Evolutionary conservation across 768 basidiomycete genomes (phyloP), one percentile per base, ranked within the genome.

Genomic region (Lactarius psammicola): DNA sequence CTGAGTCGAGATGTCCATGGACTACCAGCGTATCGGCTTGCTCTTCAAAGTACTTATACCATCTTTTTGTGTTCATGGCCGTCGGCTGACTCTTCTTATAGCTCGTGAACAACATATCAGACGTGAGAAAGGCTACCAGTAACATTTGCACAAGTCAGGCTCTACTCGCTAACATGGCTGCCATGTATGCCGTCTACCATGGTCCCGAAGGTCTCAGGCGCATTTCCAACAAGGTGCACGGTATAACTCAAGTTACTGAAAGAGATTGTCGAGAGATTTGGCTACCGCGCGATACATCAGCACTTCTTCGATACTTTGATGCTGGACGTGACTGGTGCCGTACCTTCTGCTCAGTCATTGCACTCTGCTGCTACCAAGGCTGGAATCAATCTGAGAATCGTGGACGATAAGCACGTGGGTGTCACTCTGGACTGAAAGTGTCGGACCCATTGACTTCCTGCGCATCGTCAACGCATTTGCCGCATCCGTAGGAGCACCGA

Each of bases 101-200:
- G 94, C 95, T 64, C 91, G 95, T 31, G 94, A 97, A 75, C 95
- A 96, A 77, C 95, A 97, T 73, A 97, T 98, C 69, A 90, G 96
- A 65, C 90, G 96, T 26, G 96, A 99, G 76, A 98, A 95, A n/a
- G 79, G 96, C 97, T 0, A 99, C 97, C 4, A 95, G 92, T 73
- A 98, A 98, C 74, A 97, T 99, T 65, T 99, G 97, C 75, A 99
- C 97, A 7, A 93, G 92, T 70, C 95, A 99, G 78, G 97, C 94
- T 0, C 85, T 99, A 20, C 89, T 99, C 31, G 97, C 97, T 23
- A 99, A 99, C 78, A 98, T 98, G 94, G 94, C 97, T 23, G 95
- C 95, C 40, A 98, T 99, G 96, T 95, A 94, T 74, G 95, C 95
- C 7, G 86, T 98, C 26, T 98, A 97, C 75, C 97, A 99, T 73